Evolutionary conservation across 768 basidiomycete species (phyloP).

Genomic region (Lentinula lateritia): DNA sequence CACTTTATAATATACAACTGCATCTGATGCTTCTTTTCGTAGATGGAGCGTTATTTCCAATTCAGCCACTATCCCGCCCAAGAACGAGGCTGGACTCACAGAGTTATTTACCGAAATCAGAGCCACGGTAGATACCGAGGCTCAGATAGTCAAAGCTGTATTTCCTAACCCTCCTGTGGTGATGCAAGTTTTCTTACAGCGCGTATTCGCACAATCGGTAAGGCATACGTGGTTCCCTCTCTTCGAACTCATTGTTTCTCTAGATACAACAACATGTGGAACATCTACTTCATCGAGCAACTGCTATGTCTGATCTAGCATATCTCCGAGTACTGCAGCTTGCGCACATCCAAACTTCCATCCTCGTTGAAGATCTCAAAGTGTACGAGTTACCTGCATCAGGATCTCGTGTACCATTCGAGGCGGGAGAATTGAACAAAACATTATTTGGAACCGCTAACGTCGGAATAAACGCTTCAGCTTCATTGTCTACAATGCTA

Average conservation of each 20-base stretch:
- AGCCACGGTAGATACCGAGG: slow-evolving; percentile 88
- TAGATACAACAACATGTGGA: slow-evolving; percentile 98
- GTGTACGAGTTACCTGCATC: slow-evolving; percentile 77
- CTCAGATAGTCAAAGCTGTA: slow-evolving; percentile 96
- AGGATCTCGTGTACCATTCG: slow-evolving; percentile 58
- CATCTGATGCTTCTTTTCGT: slow-evolving; percentile 5
- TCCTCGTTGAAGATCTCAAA: slow-evolving; percentile 87
- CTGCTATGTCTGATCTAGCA: slow-evolving; percentile 78
- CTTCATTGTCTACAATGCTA: slow-evolving; percentile 79
- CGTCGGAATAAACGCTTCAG: slow-evolving; percentile 39
- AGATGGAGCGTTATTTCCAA: slow-evolving; percentile 85
- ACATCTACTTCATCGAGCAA: slow-evolving; percentile 70
- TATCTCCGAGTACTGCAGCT: slow-evolving; percentile 89
- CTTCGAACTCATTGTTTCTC: background rate
- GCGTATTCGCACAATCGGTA: slow-evolving; percentile 97
- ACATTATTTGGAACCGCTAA: slow-evolving; percentile 43
- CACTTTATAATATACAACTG: background rate
- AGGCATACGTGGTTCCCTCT: slow-evolving; percentile 17
- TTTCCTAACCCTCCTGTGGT: slow-evolving; percentile 95
- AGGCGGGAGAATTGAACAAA: slow-evolving; percentile 54
- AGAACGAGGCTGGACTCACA: slow-evolving; percentile 69
- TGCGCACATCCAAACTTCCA: slow-evolving; percentile 71
- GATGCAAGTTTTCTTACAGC: slow-evolving; percentile 96
- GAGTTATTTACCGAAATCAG: slow-evolving; percentile 86
- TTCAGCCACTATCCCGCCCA: slow-evolving; percentile 73